Evolutionary conservation across 1,284 basidiomycete species (phyloP).

Genomic region (Fistulinella staudtii): DNA sequence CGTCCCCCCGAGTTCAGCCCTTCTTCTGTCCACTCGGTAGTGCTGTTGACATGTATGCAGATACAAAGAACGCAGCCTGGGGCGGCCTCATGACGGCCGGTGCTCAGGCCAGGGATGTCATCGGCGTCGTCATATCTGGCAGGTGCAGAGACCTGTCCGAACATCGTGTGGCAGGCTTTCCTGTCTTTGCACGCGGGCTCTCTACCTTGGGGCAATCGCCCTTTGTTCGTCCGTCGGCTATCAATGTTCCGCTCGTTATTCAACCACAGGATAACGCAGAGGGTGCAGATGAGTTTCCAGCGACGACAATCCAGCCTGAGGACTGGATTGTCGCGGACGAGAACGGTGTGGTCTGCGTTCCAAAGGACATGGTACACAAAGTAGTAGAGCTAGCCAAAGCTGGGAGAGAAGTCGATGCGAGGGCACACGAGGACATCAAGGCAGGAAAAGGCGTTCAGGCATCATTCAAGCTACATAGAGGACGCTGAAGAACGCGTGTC

Average conservation of each 20-base stretch:
- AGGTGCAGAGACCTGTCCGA: constrained; percentile 81
- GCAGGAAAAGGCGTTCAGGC: constrained; percentile 71
- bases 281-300: constrained; percentile 41
- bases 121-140: constrained; percentile 80
- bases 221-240: constrained; percentile 79
- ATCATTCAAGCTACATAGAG: constrained; percentile 76
- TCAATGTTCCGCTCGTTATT: constrained; percentile 75
- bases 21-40: constrained; percentile 6
- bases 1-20: constrained; percentile 63
- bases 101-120: constrained; percentile 63
- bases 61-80: constrained; percentile 83
- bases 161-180: constrained; percentile 64
- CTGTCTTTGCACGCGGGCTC: constrained; percentile 76
- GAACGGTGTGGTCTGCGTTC: constrained; percentile 88
- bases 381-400: constrained; percentile 61
- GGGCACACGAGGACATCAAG: constrained; percentile 74
- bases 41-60: constrained; percentile 37
- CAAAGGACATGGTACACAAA: constrained; percentile 49
- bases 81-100: constrained; percentile 90
- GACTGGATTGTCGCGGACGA: constrained; percentile 86
- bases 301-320: constrained; percentile 65
- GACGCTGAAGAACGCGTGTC: constrained; percentile 20
- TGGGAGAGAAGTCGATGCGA: constrained; percentile 66
- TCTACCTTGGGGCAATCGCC: constrained; percentile 87
- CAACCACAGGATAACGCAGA: constrained; percentile 34